A percentile compares a stretch with the other conserved stretches of the same genome.
phyloP scores from a whole-genome alignment of 2,329 filamentous ascomycete species.

The Fusarium chaquense region DNA sequence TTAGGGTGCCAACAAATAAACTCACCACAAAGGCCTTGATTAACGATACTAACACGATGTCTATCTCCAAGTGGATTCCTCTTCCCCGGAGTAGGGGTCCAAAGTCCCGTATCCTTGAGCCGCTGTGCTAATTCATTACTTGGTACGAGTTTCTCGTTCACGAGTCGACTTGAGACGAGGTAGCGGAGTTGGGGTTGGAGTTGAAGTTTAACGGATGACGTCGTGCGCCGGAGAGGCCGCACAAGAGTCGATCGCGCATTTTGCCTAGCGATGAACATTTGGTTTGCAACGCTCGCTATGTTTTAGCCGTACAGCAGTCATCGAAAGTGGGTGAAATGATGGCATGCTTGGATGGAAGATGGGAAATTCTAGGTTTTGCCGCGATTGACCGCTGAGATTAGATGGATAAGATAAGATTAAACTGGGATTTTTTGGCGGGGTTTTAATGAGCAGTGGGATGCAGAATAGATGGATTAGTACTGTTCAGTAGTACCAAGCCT shows the following conservation, averaged over 20 bases:
- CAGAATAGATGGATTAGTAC: too few relatives aligned
- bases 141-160: constrained; percentile 11
- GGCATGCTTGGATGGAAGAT: background rate
- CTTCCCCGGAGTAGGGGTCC: constrained; percentile 27
- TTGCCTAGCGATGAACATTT: constrained; percentile 39
- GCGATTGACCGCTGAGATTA: constrained; percentile 34
- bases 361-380: constrained; percentile 44
- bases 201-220: background rate
- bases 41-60: constrained; percentile 65
- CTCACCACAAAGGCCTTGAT: constrained; percentile 63
- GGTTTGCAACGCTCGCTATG: background rate
- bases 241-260: constrained; percentile 30
- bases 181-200: constrained; percentile 12
- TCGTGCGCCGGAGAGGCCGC: constrained; percentile 12
- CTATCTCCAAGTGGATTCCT: constrained; percentile 42
- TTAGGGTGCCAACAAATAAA: fast-evolving
- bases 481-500: too few relatives aligned
- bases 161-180: background rate
- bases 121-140: constrained; percentile 29
- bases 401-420: constrained; percentile 30
- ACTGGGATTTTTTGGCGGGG: background rate
- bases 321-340: background rate
- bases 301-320: background rate
- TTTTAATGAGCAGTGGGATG: too few relatives aligned
- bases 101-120: constrained; percentile 47